Conservation (phyloP, 352 stramenopile genomes). For the Globisporangium canariense region DNA sequence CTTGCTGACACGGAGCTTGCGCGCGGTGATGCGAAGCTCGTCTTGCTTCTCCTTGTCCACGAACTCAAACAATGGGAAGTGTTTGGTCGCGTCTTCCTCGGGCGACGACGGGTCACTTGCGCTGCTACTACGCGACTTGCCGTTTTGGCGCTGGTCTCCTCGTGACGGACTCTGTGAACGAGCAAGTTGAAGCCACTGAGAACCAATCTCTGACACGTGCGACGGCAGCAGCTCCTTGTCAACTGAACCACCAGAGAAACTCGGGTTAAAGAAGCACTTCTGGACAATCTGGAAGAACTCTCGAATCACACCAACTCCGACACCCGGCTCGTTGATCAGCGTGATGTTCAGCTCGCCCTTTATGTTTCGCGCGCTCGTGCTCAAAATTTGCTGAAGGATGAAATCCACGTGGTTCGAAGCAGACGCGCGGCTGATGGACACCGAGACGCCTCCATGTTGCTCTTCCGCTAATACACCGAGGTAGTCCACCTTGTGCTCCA, state of each 20-base stretch:
- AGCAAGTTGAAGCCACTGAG: conserved; percentile 57
- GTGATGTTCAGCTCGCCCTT: conserved; percentile 62
- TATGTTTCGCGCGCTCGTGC: conserved; percentile 36
- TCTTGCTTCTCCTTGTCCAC: conserved; percentile 24
- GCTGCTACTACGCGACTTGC: conserved; percentile 1
- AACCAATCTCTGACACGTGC: conserved; percentile 55
- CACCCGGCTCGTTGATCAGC: conserved; percentile 63
- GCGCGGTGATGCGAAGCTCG: conserved; percentile 35
- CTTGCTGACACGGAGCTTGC: conserved; percentile 26
- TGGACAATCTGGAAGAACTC: conserved; percentile 80
- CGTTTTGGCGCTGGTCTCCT: conserved; percentile 13
- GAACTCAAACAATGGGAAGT: conserved; percentile 64
- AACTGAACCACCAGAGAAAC: background rate
- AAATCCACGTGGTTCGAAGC: conserved; percentile 66
- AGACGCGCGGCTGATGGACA: conserved; percentile 61
- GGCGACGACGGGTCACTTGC: background rate
- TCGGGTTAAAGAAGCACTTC: conserved; percentile 49
- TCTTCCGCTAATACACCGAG: conserved; percentile 59
- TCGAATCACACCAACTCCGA: conserved; percentile 57
- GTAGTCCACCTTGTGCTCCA: conserved; percentile 82
- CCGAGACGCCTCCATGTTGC: conserved; percentile 39
- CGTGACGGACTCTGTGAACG: conserved; percentile 27
- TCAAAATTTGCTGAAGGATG: conserved; percentile 66
- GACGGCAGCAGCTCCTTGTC: conserved; percentile 14
- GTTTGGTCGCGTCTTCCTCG: conserved; percentile 25